Conservation (phyloP, 306 rosid genomes). For the Dalbergia cochinchinensis region DNA sequence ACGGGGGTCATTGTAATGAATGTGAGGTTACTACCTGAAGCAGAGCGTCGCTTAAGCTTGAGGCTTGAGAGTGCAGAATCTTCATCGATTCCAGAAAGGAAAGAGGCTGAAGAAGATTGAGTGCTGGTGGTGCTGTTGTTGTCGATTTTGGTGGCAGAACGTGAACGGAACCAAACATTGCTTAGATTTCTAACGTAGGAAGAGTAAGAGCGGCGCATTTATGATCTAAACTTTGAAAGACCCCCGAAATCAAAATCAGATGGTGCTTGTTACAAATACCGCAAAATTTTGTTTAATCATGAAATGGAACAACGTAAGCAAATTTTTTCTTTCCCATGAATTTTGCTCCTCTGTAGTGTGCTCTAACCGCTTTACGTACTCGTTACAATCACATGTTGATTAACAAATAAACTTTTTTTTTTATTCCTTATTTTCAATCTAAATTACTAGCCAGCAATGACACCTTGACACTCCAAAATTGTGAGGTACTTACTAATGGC, state of each 20-base stretch:
- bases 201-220: slow-evolving; percentile 55
- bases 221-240: not conserved
- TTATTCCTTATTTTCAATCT: too few species aligned
- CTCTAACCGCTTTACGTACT: too few species aligned
- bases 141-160: slow-evolving; percentile 39
- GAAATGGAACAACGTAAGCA: too few species aligned
- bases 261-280: not conserved
- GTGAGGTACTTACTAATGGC: too few species aligned
- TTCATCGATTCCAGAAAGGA: slow-evolving; percentile 18
- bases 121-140: not conserved
- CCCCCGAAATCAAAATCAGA: not conserved
- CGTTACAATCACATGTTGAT: too few species aligned
- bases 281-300: not conserved
- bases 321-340: too few species aligned
- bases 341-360: too few species aligned
- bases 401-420: too few species aligned
- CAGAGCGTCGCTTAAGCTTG: slow-evolving; percentile 44
- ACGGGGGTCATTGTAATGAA: too few species aligned
- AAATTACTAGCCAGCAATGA: too few species aligned
- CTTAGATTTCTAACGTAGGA: slow-evolving; percentile 51
- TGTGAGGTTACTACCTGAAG: slow-evolving; percentile 55
- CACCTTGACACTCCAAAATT: too few species aligned
- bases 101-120: not conserved
- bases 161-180: slow-evolving; percentile 33
- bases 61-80: slow-evolving; percentile 49